These are phyloP conservation scores for Bretschneidera sinensis DNA, from an alignment of 345 rosid genomes.

Conservation along the genomic window DNA sequence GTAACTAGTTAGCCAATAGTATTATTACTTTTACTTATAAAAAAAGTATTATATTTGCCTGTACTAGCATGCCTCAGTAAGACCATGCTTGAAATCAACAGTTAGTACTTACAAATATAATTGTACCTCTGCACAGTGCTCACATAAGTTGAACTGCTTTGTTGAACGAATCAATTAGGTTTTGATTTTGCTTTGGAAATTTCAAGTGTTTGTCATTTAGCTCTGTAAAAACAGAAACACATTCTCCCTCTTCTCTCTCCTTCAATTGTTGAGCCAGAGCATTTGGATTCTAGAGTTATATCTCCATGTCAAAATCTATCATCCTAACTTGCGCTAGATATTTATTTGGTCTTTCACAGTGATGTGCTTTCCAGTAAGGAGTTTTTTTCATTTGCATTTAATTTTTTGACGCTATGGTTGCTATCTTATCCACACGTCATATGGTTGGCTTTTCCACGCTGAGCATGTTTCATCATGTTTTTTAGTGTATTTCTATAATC, in stretches of 20 bases:
- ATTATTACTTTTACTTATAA: too few relatives aligned
- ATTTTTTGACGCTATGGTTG: not conserved
- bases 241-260: too few relatives aligned
- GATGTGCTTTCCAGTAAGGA: not conserved
- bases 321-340: not conserved
- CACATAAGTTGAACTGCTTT: too few relatives aligned
- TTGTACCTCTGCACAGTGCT: not conserved
- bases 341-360: not conserved
- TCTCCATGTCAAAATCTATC: too few relatives aligned
- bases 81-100: not conserved
- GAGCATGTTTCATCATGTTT: not conserved
- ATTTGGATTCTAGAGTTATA: too few relatives aligned
- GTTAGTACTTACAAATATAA: too few relatives aligned
- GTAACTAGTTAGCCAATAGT: not conserved
- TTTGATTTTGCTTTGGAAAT: too few relatives aligned
- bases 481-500: not conserved
- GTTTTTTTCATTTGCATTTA: too few relatives aligned
- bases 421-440: not conserved
- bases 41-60: too few relatives aligned
- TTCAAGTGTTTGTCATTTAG: not conserved
- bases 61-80: not conserved
- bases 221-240: not conserved
- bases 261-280: too few relatives aligned
- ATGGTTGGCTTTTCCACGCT: not conserved
- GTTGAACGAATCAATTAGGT: not conserved